Base-by-base conservation (phyloP, 2,329 filamentous ascomycete genomes). In the Waltergamsia citrina region DNA sequence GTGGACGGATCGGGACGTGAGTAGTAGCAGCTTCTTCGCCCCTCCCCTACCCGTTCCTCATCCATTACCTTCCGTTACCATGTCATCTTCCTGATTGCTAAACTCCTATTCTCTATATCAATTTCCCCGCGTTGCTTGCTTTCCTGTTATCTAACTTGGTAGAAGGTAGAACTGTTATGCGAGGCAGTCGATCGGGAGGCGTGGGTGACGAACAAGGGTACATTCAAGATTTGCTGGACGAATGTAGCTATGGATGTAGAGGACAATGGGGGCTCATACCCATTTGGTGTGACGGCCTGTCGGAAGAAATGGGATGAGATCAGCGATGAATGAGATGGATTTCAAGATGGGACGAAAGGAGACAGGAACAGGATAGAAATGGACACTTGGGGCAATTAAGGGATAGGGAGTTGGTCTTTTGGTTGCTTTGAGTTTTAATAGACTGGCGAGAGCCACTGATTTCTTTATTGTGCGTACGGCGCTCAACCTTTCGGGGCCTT, bases 261-360 rank as follows among this genome's bases (percentile, higher is more conserved):
- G 11, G 41, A 56, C 1, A 51, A 67, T 26, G 72, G 71, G 2
- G 73, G 71, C 3, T 67, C 67, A 3, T 79, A 79, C 48, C 59
- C 58, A 30, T 81, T 79, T 45, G 72, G 73, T 7, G 65, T 69
- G 41, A 64, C 69, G 9, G 76, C 74, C 1, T 75, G 72, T 43
- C 66, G 67, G 23, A 74, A 71, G 54, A 67, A 69, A 38, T 79
- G 70, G 67, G 61, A 71, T 36, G 59, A 67, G 35, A 49, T 71
- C 32, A 47, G 56, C 15, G 15, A 24, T 21, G 17, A 32, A 19
- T 16, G 22, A 36, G 16, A n/a, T n/a, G n/a, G n/a, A n/a, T n/a
- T n/a, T n/a, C n/a, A 20, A 7, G 3, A 15, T 22, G 21, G 26
- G 20, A 19, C n/a, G 7, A 28, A 28, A 6, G 16, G 16, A 7